phyloP scores from a whole-genome alignment of 1,284 basidiomycete genomes.

The Microbotryomycetes sp. region DNA sequence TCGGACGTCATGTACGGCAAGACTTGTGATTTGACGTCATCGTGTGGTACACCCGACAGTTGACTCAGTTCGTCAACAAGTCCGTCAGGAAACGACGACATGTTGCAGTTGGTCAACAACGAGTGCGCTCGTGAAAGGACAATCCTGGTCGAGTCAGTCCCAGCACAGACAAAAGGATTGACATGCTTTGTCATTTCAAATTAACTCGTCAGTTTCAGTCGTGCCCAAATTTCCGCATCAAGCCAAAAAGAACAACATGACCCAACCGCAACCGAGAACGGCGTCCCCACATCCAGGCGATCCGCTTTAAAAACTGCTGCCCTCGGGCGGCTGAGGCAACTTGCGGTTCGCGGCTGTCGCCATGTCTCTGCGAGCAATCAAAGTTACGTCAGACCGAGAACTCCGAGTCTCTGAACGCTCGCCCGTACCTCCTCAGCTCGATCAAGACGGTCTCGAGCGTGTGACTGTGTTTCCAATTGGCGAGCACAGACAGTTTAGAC shows the following conservation, averaged over 20 bases:
- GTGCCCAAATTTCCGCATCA: too few relatives aligned
- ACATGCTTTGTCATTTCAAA: too few relatives aligned
- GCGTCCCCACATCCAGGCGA: neutral
- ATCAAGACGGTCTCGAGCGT: conserved; percentile 85
- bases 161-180: too few relatives aligned
- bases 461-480: conserved; percentile 62
- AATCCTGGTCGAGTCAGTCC: too few relatives aligned
- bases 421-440: conserved; percentile 71
- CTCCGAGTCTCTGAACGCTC: neutral
- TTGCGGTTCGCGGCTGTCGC: conserved; percentile 83
- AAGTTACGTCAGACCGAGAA: neutral
- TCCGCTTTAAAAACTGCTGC: conserved; percentile 38
- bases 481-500: conserved; percentile 59
- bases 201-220: too few relatives aligned
- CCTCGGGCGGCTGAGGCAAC: conserved; percentile 88
- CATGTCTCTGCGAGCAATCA: conserved; percentile 67
- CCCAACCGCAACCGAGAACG: neutral
- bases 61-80: neutral
- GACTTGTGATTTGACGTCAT: neutral
- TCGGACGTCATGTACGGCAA: neutral
- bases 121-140: too few relatives aligned
- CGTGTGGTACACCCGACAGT: neutral
- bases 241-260: neutral
- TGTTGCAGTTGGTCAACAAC: too few relatives aligned
- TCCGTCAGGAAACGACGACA: neutral